These are phyloP conservation scores for Juglanconis sp. DNA, from an alignment of 2,329 filamentous ascomycete genomes.

Conservation along the genomic window DNA sequence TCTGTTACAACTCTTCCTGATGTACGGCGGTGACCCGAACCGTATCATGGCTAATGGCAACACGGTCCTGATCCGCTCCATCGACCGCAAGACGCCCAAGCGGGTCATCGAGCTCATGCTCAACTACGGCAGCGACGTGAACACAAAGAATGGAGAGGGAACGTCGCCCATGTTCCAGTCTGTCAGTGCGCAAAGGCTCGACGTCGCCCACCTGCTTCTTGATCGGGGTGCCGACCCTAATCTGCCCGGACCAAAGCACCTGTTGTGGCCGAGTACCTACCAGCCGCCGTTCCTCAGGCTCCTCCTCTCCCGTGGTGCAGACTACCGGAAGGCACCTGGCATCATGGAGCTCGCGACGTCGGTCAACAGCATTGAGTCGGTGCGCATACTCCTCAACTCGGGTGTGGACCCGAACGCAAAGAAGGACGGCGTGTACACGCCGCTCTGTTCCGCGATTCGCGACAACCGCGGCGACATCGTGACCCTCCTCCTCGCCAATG, in stretches of 20 bases:
- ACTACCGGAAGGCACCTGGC: slow-evolving; percentile 57
- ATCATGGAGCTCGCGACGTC: slow-evolving; percentile 63
- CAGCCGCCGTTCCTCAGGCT: slow-evolving; percentile 56
- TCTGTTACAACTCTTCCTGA: slow-evolving; percentile 57
- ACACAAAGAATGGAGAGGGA: slow-evolving; percentile 58
- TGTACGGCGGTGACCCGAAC: slow-evolving; percentile 58
- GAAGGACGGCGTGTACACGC: slow-evolving; percentile 66
- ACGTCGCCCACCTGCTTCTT: slow-evolving; percentile 49
- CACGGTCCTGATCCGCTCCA: slow-evolving; percentile 57
- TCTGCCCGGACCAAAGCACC: slow-evolving; percentile 65
- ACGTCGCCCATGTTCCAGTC: slow-evolving; percentile 63
- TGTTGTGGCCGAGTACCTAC: slow-evolving; percentile 63
- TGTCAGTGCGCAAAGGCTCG: slow-evolving; percentile 50
- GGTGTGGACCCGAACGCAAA: slow-evolving; percentile 60
- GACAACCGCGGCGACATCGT: slow-evolving; percentile 63
- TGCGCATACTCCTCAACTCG: slow-evolving; percentile 54
- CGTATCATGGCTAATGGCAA: slow-evolving; percentile 53
- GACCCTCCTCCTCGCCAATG: slow-evolving; percentile 51
- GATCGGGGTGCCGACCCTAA: slow-evolving; percentile 64
- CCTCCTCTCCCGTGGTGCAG: slow-evolving; percentile 57
- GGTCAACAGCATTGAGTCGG: slow-evolving; percentile 61
- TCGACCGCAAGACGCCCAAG: slow-evolving; percentile 55
- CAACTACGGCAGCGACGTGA: slow-evolving; percentile 55
- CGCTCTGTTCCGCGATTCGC: slow-evolving; percentile 65
- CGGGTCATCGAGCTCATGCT: slow-evolving; percentile 58